Evolutionary conservation across 1,284 basidiomycete species (phyloP).

Genomic region (Porogramme epimiltina): DNA sequence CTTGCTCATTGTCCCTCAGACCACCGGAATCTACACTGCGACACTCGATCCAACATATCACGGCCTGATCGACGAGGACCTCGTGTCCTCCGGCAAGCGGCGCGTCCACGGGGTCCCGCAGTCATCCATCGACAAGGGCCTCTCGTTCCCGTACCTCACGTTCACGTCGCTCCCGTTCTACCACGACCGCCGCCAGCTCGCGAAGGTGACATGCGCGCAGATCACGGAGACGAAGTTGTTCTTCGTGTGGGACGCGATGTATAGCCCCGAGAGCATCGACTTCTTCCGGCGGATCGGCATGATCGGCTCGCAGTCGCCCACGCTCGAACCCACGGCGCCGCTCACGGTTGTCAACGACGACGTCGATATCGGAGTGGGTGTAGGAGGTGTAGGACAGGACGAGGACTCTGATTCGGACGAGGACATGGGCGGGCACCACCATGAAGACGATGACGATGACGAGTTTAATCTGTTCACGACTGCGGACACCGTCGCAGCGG

Average conservation of each 20-base stretch:
- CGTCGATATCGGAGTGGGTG: no score
- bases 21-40: slow-evolving; percentile 37
- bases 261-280: slow-evolving; percentile 18
- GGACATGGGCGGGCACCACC: slow-evolving; percentile 7
- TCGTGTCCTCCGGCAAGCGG: slow-evolving; percentile 10
- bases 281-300: slow-evolving; percentile 11
- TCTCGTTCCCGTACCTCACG: slow-evolving; percentile 31
- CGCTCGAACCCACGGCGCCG: not conserved
- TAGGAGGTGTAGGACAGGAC: not conserved
- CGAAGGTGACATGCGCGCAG: slow-evolving; percentile 53
- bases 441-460: slow-evolving; percentile 3
- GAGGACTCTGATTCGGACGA: not conserved
- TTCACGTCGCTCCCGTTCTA: slow-evolving; percentile 41
- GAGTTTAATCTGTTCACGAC: not conserved
- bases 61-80: slow-evolving; percentile 16
- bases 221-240: slow-evolving; percentile 44
- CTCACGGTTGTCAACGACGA: no score
- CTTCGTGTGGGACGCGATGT: slow-evolving; percentile 27
- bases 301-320: slow-evolving; percentile 1
- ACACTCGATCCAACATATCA: slow-evolving; percentile 26
- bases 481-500: no score
- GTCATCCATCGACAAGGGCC: slow-evolving; percentile 18
- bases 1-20: slow-evolving; percentile 37
- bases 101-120: slow-evolving; percentile 18
- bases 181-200: slow-evolving; percentile 36